phyloP scores from a whole-genome alignment of 441 rosid genomes.

The Populus hybrid region DNA sequence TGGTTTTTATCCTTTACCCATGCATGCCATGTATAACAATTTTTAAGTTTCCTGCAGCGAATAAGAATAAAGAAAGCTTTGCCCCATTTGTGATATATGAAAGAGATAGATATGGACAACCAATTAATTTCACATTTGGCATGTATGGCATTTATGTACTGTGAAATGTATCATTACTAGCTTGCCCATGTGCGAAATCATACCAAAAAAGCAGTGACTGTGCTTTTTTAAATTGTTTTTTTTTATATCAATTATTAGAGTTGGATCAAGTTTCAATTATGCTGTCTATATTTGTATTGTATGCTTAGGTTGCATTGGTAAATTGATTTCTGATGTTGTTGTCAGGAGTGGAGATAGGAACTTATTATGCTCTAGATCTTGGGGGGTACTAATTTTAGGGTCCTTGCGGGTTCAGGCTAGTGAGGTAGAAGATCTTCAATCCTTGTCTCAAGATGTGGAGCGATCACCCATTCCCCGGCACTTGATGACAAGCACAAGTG shows the following conservation, averaged over 20 bases:
- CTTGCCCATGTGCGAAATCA: not conserved
- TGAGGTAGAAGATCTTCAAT: conserved; percentile 65
- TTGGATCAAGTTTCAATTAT: not conserved
- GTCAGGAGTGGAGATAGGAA: conserved; percentile 82
- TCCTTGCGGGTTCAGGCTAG: conserved; percentile 72
- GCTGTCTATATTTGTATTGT: not conserved
- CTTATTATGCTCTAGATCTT: conserved; percentile 80
- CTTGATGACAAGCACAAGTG: conserved; percentile 64
- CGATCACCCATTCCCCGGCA: conserved; percentile 55
- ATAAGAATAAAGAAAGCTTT: not conserved
- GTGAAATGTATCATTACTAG: not conserved
- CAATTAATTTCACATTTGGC: not conserved
- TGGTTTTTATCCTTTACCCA: not conserved
- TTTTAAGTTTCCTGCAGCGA: not conserved
- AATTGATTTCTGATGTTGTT: conserved; percentile 25
- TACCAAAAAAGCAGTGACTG: not conserved
- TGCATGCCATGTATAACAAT: not conserved
- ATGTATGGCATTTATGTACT: not conserved
- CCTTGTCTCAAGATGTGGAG: conserved; percentile 58
- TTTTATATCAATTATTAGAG: not conserved
- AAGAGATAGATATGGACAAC: not conserved
- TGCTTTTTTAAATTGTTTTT: not conserved
- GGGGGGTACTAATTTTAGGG: conserved; percentile 89
- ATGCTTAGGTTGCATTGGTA: conserved; percentile 14
- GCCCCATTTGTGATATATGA: not conserved